Conservation (phyloP, 2,329 filamentous ascomycete species). For the Berkeleyomyces basicola region DNA sequence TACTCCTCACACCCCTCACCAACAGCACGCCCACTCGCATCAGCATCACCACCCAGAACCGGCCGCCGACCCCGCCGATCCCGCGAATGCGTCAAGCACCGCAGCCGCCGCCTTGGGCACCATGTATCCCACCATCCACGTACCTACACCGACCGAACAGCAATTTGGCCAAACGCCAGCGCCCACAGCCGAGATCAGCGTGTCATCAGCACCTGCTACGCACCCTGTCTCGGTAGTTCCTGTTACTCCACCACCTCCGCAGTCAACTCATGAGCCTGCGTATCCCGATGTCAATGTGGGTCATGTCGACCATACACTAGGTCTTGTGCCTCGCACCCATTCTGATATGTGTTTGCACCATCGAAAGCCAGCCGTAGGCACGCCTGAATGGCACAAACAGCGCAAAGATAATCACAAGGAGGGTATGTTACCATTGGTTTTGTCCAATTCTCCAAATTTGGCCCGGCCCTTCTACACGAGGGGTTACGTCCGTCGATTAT, state of each 20-base stretch:
- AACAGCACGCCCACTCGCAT: neutral
- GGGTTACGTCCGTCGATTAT: neutral
- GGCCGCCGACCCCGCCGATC: slow-evolving; percentile 28
- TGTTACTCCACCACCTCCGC: neutral
- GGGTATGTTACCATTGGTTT: slow-evolving; percentile 37
- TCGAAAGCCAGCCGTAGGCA: slow-evolving; percentile 77
- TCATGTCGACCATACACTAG: slow-evolving; percentile 3
- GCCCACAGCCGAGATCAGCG: slow-evolving; percentile 2
- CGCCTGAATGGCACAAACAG: slow-evolving; percentile 94
- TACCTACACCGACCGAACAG: slow-evolving; percentile 41
- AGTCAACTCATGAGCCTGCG: slow-evolving; percentile 1
- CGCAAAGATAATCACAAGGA: slow-evolving; percentile 98
- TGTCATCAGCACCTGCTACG: neutral
- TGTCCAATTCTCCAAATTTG: neutral
- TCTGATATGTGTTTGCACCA: slow-evolving; percentile 10
- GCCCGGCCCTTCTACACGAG: neutral
- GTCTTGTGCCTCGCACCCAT: neutral
- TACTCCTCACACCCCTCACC: slow-evolving; percentile 16
- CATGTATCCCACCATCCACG: slow-evolving; percentile 43
- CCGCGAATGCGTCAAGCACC: slow-evolving; percentile 39
- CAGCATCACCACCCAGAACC: slow-evolving; percentile 11
- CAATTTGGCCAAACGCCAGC: slow-evolving; percentile 36
- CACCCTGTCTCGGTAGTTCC: neutral
- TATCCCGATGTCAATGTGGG: neutral
- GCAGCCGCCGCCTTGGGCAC: slow-evolving; percentile 40